Base-by-base conservation (phyloP, 441 rosid genomes). In the Euphorbia corollata region DNA sequence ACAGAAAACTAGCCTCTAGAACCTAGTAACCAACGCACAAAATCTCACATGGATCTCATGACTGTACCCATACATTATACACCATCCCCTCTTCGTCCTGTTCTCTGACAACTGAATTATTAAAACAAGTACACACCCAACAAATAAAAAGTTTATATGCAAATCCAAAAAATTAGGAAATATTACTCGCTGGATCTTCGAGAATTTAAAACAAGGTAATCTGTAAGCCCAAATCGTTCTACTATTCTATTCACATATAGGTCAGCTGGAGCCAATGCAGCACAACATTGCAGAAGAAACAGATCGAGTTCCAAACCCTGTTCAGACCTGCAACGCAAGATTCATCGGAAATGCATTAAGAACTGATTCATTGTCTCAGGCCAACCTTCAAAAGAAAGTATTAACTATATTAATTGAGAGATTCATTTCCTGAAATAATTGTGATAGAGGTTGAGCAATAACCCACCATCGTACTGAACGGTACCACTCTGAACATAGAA, bases 251-350 rank as follows among this genome's bases (percentile, higher is more conserved):
- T 73, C 71, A 95, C 86, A 80, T 72, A 92, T 63, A 81, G 87
- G 82, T 92, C 96, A 64, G 96, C 84, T 6, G 97, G 96, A 78
- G 97, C 97, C 79, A 95, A 73, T 34, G 97, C 96, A 72, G 93
- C 99, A 87, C 99, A 90, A 80, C 87, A 95, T 74, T 95, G 99
- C 78, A 95, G 77, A 84, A 92, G 84, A 81, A 95, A 95, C 63
- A 95, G 88, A 88, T 95, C 99, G 75, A 85, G 89, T 79, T 95
- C 98, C 79, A 92, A 86, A 65, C 97, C 96, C 80, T 84, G 95
- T 68, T 88, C 98, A 63, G 96, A 81, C 99, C 99, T 95, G 96
- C 72, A 79, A 71, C 50, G 47, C n/a, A 27, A 63, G 73, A 70
- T 71, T 59, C 68, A 66, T 68, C 39, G 74, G 70, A 74, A 81